Evolutionary conservation across 352 stramenopile genomes (phyloP).

Genomic region (Phytophthora fragariaefolia): DNA sequence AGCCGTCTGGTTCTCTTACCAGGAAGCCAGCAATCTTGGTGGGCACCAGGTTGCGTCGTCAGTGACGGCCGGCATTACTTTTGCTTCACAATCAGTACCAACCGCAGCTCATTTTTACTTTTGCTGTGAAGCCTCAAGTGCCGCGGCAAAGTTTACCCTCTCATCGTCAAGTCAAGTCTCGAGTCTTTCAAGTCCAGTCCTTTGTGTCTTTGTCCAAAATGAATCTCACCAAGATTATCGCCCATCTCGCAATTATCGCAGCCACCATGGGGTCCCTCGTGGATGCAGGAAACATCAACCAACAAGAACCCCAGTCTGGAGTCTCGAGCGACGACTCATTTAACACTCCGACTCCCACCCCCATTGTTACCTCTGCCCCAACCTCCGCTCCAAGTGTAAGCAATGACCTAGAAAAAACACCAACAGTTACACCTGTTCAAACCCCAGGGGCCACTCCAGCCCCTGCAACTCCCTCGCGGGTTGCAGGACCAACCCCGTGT

Average conservation of each 20-base stretch:
- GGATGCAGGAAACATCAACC: background rate
- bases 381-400: background rate
- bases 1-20: background rate
- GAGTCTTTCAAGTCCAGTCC: background rate
- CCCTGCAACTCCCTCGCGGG: background rate
- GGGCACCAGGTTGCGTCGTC: background rate
- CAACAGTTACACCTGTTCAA: background rate
- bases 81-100: too few relatives aligned
- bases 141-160: background rate
- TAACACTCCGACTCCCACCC: background rate
- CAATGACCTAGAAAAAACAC: background rate
- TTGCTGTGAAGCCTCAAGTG: background rate
- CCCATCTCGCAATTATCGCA: constrained; percentile 2
- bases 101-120: background rate
- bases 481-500: too few relatives aligned
- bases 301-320: background rate
- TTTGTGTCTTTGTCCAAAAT: constrained; percentile 2
- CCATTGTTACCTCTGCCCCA: too few relatives aligned
- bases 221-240: constrained; percentile 25
- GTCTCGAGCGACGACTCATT: background rate
- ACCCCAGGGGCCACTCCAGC: background rate
- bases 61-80: too few relatives aligned
- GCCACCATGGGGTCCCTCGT: background rate
- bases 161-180: background rate
- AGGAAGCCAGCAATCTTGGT: background rate